Conservation (phyloP, 352 stramenopile genomes). For the Pythium grandisporangium region DNA sequence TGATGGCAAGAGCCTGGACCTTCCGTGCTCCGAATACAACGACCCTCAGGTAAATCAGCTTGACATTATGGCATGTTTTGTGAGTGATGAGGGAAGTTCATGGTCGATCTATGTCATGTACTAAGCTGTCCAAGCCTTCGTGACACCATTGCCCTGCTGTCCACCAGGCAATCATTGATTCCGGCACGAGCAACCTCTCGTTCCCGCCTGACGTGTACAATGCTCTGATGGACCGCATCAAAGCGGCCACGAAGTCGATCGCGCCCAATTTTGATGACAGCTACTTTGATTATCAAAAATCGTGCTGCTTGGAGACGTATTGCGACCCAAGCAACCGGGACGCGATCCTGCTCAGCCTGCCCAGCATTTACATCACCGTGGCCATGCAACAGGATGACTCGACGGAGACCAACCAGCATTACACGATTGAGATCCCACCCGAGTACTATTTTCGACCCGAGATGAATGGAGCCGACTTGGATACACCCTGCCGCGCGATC, state of each 20-base stretch:
- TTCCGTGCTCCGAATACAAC: slow-evolving; percentile 66
- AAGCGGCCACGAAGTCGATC: slow-evolving; percentile 34
- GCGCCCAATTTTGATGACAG: slow-evolving; percentile 53
- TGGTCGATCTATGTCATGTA: too few relatives aligned
- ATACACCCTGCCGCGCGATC: slow-evolving; percentile 52
- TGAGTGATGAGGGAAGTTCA: too few relatives aligned
- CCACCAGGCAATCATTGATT: slow-evolving; percentile 79
- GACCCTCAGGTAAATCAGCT: slow-evolving; percentile 35
- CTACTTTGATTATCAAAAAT: slow-evolving; percentile 63
- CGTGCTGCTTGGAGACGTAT: slow-evolving; percentile 60
- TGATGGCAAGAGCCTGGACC: slow-evolving; percentile 36
- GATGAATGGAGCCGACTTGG: slow-evolving; percentile 51
- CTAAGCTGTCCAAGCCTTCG: background rate
- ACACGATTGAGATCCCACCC: slow-evolving; percentile 72
- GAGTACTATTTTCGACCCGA: slow-evolving; percentile 80
- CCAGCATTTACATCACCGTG: slow-evolving; percentile 73
- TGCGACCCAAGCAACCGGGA: slow-evolving; percentile 50
- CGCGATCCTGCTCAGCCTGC: slow-evolving; percentile 44
- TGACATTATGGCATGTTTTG: too few relatives aligned
- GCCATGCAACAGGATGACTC: slow-evolving; percentile 39
- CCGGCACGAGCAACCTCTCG: slow-evolving; percentile 73
- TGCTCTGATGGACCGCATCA: slow-evolving; percentile 59
- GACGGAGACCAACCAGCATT: slow-evolving; percentile 40
- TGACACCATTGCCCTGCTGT: background rate
- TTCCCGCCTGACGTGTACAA: slow-evolving; percentile 74